Conservation (phyloP, 495 filamentous ascomycete species). For the Annulohypoxylon stygium region DNA sequence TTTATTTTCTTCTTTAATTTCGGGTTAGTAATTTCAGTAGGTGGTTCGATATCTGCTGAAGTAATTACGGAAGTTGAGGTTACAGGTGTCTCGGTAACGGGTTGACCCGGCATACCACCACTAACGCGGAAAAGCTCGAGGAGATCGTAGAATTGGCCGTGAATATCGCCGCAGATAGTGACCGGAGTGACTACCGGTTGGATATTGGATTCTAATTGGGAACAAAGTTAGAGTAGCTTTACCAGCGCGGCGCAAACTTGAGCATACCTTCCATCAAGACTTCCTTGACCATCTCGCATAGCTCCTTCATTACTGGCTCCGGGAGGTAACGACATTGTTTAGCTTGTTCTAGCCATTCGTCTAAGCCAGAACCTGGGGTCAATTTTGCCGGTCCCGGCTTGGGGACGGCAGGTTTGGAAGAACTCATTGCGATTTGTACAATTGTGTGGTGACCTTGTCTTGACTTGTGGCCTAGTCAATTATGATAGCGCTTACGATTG, state of each 20-base stretch:
- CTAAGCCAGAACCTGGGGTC: constrained; percentile 82
- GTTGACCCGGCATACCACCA: constrained; percentile 91
- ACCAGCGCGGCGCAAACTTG: neutral
- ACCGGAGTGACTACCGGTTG: constrained; percentile 97
- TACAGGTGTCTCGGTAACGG: constrained; percentile 72
- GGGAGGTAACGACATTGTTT: constrained; percentile 97
- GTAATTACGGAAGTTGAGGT: constrained; percentile 77
- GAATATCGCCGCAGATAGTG: constrained; percentile 97
- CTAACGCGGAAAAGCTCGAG: constrained; percentile 96
- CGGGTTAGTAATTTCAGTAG: constrained; percentile 85
- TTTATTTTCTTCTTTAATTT: constrained; percentile 85
- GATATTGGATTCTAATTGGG: constrained; percentile 91
- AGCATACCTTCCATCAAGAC: constrained; percentile 92
- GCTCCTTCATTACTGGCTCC: constrained; percentile 95
- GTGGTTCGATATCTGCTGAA: constrained; percentile 88
- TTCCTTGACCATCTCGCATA: constrained; percentile 99
- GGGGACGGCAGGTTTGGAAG: constrained; percentile 65
- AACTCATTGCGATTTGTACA: constrained; percentile 36
- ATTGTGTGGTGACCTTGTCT: neutral
- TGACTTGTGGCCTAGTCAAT: neutral
- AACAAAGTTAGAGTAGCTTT: constrained; percentile 9
- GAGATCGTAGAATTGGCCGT: constrained; percentile 98
- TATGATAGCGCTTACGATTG: neutral
- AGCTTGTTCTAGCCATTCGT: constrained; percentile 95
- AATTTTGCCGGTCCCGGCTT: constrained; percentile 92